Base-by-base conservation (phyloP, 768 basidiomycete genomes). In the Hortiboletus campestris region DNA sequence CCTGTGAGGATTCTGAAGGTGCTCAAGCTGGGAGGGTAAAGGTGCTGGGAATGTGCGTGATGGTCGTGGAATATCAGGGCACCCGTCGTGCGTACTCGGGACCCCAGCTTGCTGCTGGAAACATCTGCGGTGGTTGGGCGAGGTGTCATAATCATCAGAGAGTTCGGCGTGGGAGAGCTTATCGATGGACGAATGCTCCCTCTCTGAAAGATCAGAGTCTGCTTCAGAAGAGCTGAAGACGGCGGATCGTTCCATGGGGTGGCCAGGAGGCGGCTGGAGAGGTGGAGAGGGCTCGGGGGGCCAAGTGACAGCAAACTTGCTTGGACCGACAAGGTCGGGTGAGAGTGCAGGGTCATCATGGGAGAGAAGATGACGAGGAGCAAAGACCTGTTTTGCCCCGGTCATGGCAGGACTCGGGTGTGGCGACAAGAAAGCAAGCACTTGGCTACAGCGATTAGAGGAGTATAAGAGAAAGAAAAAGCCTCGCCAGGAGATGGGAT, bases 21-120 rank as follows among this genome's bases (percentile, higher is more conserved):
- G 82, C 41, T 81, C 81, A n/a, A 94, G 81, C 68, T 91, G 88
- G 14, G 84, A 82, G 13, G 90, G 84, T n/a, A 86, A 72, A 19
- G 93, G 93, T 74, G 86, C 82, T 17, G 92, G 91, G 62, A 88
- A 84, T 3, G 88, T 85, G 51, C 93, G 82, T 46, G 84, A 83
- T 54, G 91, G 81, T n/a, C 79, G 79, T 43, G 87, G 84, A 13
- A 71, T 59, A 53, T 68, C 59, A 40, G 71, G 53, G 43, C 60
- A 62, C 16, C 68, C 62, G 46, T 70, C 72, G 20, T 59, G 59
- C 51, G 55, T 51, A 59, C 39, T 57, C 19, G 54, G 16, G 49
- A 39, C 43, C 0, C 66, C 65, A 17, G 56, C 45, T 22, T 67
- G 70, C 48, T 72, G 71, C 38, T 64, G 71, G 10, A 57, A 46